Conservation (phyloP, 305 asterid species). For the Andrographis paniculata region DNA sequence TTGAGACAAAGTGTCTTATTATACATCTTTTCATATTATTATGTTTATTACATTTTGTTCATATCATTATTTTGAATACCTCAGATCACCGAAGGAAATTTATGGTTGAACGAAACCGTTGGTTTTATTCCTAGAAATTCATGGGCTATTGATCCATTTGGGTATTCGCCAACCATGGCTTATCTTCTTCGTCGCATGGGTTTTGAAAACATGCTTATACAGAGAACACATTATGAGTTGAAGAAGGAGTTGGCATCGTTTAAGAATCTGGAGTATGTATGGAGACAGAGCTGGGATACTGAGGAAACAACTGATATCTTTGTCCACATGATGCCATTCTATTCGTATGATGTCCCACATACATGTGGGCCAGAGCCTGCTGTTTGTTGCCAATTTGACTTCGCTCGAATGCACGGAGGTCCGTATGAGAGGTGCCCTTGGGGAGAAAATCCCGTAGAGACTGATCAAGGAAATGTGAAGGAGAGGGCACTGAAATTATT, state of each 20-base stretch:
- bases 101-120: slow-evolving; percentile 95
- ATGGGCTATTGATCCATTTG: slow-evolving; percentile 96
- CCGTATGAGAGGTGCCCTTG: slow-evolving; percentile 89
- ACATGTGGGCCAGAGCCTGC: slow-evolving; percentile 99
- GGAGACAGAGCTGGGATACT: slow-evolving; percentile 98
- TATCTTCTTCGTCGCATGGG: slow-evolving; percentile 99
- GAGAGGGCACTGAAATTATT: slow-evolving; percentile 72
- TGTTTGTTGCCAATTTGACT: slow-evolving; percentile 95
- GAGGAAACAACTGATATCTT: slow-evolving; percentile 94
- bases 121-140: slow-evolving; percentile 89
- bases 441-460: slow-evolving; percentile 87
- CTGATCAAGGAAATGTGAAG: slow-evolving; percentile 79
- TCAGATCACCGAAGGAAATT: slow-evolving; percentile 89
- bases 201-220: slow-evolving; percentile 97
- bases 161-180: slow-evolving; percentile 96
- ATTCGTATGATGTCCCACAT: slow-evolving; percentile 93
- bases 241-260: slow-evolving; percentile 79
- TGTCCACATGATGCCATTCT: slow-evolving; percentile 99
- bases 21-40: too few species aligned
- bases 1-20: neutral
- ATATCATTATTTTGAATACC: slow-evolving; percentile 14
- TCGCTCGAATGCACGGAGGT: slow-evolving; percentile 85
- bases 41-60: neutral
- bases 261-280: slow-evolving; percentile 78
- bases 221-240: slow-evolving; percentile 94